These are phyloP conservation scores for Bruguiera sexangula DNA, from an alignment of 345 rosid genomes.

Conservation along the genomic window DNA sequence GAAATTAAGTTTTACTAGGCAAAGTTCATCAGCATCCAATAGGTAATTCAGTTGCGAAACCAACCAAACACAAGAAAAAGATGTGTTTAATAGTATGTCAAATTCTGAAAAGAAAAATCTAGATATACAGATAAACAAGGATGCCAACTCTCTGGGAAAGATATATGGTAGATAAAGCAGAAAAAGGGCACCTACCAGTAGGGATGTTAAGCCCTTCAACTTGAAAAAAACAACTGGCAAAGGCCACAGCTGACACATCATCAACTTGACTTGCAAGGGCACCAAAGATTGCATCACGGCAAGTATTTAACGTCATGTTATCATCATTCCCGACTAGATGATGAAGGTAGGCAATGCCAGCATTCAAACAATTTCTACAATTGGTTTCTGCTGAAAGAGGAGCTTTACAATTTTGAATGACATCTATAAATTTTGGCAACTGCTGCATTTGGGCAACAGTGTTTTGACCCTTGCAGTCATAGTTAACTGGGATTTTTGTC, in stretches of 20 bases:
- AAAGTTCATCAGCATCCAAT: neutral
- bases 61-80: too few relatives aligned
- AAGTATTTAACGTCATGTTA: conserved; percentile 70
- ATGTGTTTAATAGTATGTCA: too few relatives aligned
- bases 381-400: conserved; percentile 49
- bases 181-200: conserved; percentile 38
- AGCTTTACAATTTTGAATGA: conserved; percentile 52
- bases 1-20: neutral
- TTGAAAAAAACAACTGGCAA: conserved; percentile 83
- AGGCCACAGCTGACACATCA: conserved; percentile 44
- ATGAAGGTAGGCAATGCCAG: conserved; percentile 67
- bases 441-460: conserved; percentile 73
- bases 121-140: neutral
- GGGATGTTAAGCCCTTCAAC: conserved; percentile 56
- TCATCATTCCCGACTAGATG: conserved; percentile 51
- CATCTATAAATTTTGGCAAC: conserved; percentile 61
- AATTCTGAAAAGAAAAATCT: too few relatives aligned
- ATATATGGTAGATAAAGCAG: neutral
- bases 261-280: conserved; percentile 76
- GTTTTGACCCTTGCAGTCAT: conserved; percentile 64
- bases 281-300: conserved; percentile 85
- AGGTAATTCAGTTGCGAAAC: neutral
- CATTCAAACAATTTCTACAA: conserved; percentile 74
- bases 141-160: neutral
- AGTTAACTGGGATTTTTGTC: conserved; percentile 72